Evolutionary conservation across 345 rosid genomes (phyloP).

Genomic region (Carallia pectinifolia): DNA sequence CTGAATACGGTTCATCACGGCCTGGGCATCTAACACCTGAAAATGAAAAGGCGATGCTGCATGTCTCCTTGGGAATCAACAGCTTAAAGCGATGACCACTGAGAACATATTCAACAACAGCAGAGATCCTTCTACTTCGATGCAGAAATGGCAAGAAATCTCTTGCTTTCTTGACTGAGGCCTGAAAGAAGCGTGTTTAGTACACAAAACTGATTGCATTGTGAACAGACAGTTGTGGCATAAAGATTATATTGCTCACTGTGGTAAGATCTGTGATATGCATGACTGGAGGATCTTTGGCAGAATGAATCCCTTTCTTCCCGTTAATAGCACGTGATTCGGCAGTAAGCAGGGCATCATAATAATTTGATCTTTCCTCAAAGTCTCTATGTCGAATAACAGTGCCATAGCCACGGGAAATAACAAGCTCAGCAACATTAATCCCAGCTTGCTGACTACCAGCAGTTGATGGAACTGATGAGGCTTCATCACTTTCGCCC

Average conservation of each 20-base stretch:
- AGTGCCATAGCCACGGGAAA: slow-evolving; percentile 76
- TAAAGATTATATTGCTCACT: slow-evolving; percentile 37
- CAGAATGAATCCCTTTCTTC: slow-evolving; percentile 81
- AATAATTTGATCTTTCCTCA: slow-evolving; percentile 95
- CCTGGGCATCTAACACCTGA: slow-evolving; percentile 99
- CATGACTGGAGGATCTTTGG: slow-evolving; percentile 70
- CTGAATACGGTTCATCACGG: slow-evolving; percentile 83
- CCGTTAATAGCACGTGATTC: slow-evolving; percentile 78
- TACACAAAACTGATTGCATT: background rate
- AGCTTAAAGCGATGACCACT: slow-evolving; percentile 99
- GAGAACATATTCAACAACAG: slow-evolving; percentile 90
- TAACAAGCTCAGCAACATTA: slow-evolving; percentile 78
- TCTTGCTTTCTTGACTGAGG: slow-evolving; percentile 77
- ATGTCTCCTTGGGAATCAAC: slow-evolving; percentile 86
- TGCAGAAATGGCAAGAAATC: slow-evolving; percentile 87
- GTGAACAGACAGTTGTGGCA: background rate
- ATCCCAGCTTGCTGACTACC: slow-evolving; percentile 53
- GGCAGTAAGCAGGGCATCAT: slow-evolving; percentile 87
- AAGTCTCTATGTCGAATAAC: slow-evolving; percentile 87
- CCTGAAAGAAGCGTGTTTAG: slow-evolving; percentile 41
- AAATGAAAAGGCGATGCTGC: slow-evolving; percentile 93
- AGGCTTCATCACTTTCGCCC: slow-evolving; percentile 55
- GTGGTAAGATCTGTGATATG: slow-evolving; percentile 77
- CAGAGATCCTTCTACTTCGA: slow-evolving; percentile 68
- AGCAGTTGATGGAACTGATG: slow-evolving; percentile 41